These are phyloP conservation scores for Collybia sp. DNA, from an alignment of 768 basidiomycete genomes.

Conservation along the genomic window DNA sequence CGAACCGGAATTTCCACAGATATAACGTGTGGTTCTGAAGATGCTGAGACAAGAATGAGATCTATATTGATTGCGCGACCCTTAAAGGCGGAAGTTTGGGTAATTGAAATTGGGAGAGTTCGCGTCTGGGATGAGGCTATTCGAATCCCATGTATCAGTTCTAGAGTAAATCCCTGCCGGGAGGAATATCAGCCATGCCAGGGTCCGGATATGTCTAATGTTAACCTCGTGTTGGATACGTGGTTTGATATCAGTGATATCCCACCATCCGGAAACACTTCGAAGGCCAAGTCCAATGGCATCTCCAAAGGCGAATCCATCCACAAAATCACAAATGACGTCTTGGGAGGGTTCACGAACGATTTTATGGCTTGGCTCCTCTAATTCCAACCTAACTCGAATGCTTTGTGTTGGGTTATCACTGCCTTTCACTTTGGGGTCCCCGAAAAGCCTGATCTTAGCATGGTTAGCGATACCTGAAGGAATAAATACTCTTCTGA, in stretches of 20 bases:
- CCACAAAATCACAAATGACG: constrained; percentile 63
- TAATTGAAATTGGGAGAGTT: constrained; percentile 47
- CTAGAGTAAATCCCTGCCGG: constrained; percentile 22
- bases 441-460: constrained; percentile 82
- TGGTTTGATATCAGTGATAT: constrained; percentile 25
- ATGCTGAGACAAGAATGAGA: constrained; percentile 31
- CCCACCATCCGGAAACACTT: constrained; percentile 53
- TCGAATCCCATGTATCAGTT: constrained; percentile 21
- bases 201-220: neutral
- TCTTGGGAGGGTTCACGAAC: constrained; percentile 47
- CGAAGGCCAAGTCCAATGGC: constrained; percentile 63
- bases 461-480: constrained; percentile 1
- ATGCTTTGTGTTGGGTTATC: constrained; percentile 54
- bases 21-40: constrained; percentile 17
- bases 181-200: neutral
- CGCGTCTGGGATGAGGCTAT: constrained; percentile 64
- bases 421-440: constrained; percentile 42
- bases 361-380: constrained; percentile 22
- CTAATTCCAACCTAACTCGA: constrained; percentile 41
- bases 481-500: neutral
- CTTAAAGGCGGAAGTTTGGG: constrained; percentile 22
- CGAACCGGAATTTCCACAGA: constrained; percentile 35
- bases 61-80: constrained; percentile 22
- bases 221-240: constrained; percentile 9
- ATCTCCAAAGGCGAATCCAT: constrained; percentile 71